Base-by-base conservation (phyloP, 1,284 basidiomycete genomes). In the Coniferiporia weirii region DNA sequence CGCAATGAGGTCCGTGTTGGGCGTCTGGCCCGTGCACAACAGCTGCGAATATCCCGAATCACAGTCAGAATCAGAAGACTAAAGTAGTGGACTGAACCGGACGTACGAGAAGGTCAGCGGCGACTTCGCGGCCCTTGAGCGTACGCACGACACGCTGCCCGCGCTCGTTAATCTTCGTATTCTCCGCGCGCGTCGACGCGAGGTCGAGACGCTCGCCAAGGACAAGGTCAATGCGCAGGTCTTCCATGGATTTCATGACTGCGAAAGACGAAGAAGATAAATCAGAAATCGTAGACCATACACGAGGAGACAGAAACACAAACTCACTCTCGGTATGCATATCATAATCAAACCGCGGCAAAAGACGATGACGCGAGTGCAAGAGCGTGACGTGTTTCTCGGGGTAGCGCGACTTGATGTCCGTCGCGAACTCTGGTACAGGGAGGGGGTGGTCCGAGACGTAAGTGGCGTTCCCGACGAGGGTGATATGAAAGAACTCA, bases 21-120 rank as follows among this genome's bases (percentile, higher is more conserved):
- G 87, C 40, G 73, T 76, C 71, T 91, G 89, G 6, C 89, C 89
- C 0, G 89, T 91, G 68, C 90, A 91, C 1, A 87, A 73, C 13
- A 92, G 77, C 85, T 89, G 34, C 47, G 38, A n/a, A 40, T n/a
- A n/a, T 52, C 4, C 8, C 43, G 12, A 34, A 17, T 51, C 43
- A 32, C 3, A n/a, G 15, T 58, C 10, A 53, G 35, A 17, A 40
- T 17, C 17, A 17, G 6, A 48, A 38, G 12, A 54, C n/a, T n/a
- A n/a, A 19, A 15, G 40, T 22, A 45, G 34, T 15, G 10, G 5
- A 27, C 27, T 27, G 27, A 5, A 27, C 22, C 3, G 22, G 46
- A 68, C 78, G 53, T 64, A 87, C 86, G 27, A 91, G 72, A 5
- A 89, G 69, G 66, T 89, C 85, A 2, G 83, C 83, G 34, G 77